phyloP scores from a whole-genome alignment of 1,284 basidiomycete genomes.

The Phellinidium pouzarii region DNA sequence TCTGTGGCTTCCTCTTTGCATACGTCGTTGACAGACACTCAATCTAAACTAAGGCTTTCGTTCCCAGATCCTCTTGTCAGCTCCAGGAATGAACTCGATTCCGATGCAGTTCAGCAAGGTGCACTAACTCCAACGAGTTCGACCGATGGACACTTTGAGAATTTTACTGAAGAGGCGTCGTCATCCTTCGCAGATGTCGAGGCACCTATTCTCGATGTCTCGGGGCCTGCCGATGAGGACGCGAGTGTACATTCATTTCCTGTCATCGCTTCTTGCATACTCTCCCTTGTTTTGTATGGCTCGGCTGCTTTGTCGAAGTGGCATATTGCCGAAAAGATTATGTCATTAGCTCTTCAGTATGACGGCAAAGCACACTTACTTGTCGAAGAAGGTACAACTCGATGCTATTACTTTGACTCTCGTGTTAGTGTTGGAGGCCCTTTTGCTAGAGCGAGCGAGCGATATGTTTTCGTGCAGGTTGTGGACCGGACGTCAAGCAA shows the following conservation, averaged over 20 bases:
- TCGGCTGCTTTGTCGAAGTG: constrained; percentile 17
- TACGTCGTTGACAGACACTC: constrained; percentile 15
- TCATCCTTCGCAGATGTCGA: constrained; percentile 14
- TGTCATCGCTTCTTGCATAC: constrained; percentile 4
- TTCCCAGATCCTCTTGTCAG: constrained; percentile 18
- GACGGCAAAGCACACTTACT: background rate
- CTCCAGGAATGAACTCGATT: constrained; percentile 10
- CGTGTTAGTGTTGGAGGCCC: background rate
- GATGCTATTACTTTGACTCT: constrained; percentile 9
- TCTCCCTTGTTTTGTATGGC: constrained; percentile 14
- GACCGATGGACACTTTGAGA: constrained; percentile 11
- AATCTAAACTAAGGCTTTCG: constrained; percentile 19
- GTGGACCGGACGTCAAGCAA: constrained; percentile 10
- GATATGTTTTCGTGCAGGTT: constrained; percentile 2
- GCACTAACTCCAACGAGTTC: background rate
- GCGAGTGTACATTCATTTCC: constrained; percentile 2
- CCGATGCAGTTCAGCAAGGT: background rate
- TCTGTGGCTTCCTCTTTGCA: constrained; percentile 13
- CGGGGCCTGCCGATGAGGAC: constrained; percentile 11
- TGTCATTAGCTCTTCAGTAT: constrained; percentile 7
- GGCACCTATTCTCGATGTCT: constrained; percentile 8
- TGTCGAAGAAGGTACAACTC: constrained; percentile 3
- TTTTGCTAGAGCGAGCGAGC: background rate
- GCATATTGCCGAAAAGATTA: constrained; percentile 15
- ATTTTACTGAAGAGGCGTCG: constrained; percentile 4